phyloP scores from a whole-genome alignment of 2,329 filamentous ascomycete genomes.

The Ophiocordyceps unilateralis region DNA sequence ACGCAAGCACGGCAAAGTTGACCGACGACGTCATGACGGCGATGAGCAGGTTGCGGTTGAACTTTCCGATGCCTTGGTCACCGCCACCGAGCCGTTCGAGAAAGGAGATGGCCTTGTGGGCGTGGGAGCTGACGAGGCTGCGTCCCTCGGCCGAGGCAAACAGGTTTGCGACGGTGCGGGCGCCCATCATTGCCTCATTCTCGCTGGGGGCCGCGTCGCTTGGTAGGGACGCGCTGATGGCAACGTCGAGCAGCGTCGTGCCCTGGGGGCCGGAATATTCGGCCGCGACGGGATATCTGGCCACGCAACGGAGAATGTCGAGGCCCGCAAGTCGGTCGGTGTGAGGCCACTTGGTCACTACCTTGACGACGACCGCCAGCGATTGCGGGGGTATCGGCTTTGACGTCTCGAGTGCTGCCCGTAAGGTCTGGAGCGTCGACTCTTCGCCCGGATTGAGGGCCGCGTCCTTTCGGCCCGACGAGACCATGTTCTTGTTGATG shows the following conservation, averaged over 20 bases:
- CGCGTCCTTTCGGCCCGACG: conserved; percentile 53
- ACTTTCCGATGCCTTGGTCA: conserved; percentile 29
- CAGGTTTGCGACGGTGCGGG: conserved; percentile 68
- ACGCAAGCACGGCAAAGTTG: conserved; percentile 64
- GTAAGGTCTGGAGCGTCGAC: conserved; percentile 40
- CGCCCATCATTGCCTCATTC: conserved; percentile 77
- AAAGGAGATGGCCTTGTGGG: conserved; percentile 41
- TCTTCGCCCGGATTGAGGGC: conserved; percentile 60
- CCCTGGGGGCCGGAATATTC: conserved; percentile 34
- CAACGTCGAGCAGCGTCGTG: conserved; percentile 41
- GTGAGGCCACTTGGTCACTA: conserved; percentile 66
- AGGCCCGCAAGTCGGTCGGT: conserved; percentile 67
- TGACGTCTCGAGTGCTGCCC: conserved; percentile 43
- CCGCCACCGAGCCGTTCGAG: conserved; percentile 41
- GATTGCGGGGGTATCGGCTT: conserved; percentile 31
- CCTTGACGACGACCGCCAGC: conserved; percentile 49
- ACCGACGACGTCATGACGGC: conserved; percentile 69
- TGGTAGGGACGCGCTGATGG: conserved; percentile 20
- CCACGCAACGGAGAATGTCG: conserved; percentile 73
- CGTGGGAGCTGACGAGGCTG: conserved; percentile 39
- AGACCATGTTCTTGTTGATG: conserved; percentile 56
- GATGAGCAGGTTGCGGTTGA: conserved; percentile 66
- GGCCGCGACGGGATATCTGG: conserved; percentile 50
- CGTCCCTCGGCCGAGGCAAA: conserved; percentile 63
- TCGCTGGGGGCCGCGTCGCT: conserved; percentile 42